Percentiles rank a stretch among this genome's conserved stretches.
Evolutionary conservation across 345 rosid genomes (phyloP).

Genomic region (Boechera divaricarpa): DNA sequence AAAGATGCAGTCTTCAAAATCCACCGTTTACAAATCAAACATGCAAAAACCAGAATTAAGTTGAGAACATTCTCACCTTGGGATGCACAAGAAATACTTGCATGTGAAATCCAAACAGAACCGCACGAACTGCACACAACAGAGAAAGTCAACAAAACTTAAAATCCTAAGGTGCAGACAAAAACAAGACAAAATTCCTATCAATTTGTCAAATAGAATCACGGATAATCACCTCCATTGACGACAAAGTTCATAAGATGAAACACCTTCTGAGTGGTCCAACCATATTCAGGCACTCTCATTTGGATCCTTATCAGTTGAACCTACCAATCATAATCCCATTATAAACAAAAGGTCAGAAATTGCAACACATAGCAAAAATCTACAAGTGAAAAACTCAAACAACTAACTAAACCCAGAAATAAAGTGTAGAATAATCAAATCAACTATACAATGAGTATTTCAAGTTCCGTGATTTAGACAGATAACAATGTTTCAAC

Average conservation of each 20-base stretch:
- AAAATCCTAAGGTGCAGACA: neutral
- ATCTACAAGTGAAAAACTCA: slow-evolving; percentile 5
- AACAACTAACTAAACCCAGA: neutral
- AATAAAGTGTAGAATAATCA: neutral
- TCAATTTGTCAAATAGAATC: slow-evolving; percentile 3
- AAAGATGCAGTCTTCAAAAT: slow-evolving; percentile 2
- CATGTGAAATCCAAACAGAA: slow-evolving; percentile 92
- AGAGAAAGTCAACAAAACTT: slow-evolving; percentile 6
- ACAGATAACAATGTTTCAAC: slow-evolving; percentile 33
- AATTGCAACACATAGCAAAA: slow-evolving; percentile 21
- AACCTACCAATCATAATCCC: slow-evolving; percentile 52
- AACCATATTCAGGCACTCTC: slow-evolving; percentile 99
- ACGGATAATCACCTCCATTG: slow-evolving; percentile 78
- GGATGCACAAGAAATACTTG: slow-evolving; percentile 81
- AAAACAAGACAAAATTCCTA: neutral
- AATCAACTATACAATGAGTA: slow-evolving; percentile 13
- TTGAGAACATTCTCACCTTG: slow-evolving; percentile 58
- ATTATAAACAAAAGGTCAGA: slow-evolving; percentile 8
- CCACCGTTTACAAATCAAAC: neutral
- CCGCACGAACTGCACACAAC: slow-evolving; percentile 73
- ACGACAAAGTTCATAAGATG: slow-evolving; percentile 98
- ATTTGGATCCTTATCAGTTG: slow-evolving; percentile 85
- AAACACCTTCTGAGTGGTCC: slow-evolving; percentile 98
- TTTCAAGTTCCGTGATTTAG: neutral
- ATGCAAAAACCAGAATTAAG: neutral